These are phyloP conservation scores for Penicillium dipodomyicola DNA, from an alignment of 495 filamentous ascomycete species.

Conservation along the genomic window DNA sequence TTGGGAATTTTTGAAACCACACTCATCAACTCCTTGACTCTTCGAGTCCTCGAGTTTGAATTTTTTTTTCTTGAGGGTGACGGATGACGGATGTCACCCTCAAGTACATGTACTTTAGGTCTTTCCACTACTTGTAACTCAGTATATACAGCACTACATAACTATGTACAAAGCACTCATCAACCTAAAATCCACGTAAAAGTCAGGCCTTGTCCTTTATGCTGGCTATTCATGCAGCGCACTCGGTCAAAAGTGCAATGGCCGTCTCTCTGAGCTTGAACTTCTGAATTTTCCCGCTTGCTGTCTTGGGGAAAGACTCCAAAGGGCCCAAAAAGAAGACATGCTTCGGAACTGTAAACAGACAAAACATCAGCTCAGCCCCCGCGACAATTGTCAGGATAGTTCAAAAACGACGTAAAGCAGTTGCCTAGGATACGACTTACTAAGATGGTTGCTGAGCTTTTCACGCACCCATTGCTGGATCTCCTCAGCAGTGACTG, in stretches of 20 bases:
- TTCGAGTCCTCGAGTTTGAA: slow-evolving; percentile 18
- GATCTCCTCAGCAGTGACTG: slow-evolving; percentile 48
- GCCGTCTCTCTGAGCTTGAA: slow-evolving; percentile 77
- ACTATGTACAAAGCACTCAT: background rate
- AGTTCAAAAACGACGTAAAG: background rate
- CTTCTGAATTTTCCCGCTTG: slow-evolving; percentile 96
- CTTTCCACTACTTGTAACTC: slow-evolving; percentile 44
- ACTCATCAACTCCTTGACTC: slow-evolving; percentile 27
- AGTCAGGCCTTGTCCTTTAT: background rate
- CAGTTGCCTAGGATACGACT: slow-evolving; percentile 18
- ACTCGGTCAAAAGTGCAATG: slow-evolving; percentile 41
- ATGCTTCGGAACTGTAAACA: slow-evolving; percentile 70
- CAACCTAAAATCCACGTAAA: background rate
- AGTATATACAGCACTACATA: background rate
- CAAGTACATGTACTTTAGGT: background rate
- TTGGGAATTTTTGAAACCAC: slow-evolving; percentile 52
- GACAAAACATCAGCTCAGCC: background rate
- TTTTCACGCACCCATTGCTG: slow-evolving; percentile 68
- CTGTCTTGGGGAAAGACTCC: slow-evolving; percentile 82
- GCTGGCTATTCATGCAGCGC: slow-evolving; percentile 4
- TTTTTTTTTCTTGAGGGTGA: too few species aligned
- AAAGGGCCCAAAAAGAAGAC: slow-evolving; percentile 67
- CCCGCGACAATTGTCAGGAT: background rate
- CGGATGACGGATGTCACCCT: too few species aligned
- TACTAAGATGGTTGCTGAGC: slow-evolving; percentile 73